Conservation (phyloP, 306 rosid species). For the Ochetophila trinervis region DNA sequence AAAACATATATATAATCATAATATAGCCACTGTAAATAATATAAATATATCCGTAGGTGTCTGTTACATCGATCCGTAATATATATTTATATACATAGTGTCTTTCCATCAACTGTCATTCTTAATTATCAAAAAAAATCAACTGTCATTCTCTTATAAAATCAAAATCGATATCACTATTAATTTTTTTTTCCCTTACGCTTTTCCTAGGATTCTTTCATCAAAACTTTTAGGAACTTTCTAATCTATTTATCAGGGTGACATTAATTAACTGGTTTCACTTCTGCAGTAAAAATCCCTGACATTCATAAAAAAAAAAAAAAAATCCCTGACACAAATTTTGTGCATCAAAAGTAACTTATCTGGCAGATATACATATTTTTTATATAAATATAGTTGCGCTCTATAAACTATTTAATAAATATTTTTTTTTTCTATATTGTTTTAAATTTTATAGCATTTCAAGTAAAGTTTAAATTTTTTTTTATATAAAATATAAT, state of each 20-base stretch:
- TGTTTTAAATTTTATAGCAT: no score
- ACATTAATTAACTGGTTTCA: constrained; percentile 14
- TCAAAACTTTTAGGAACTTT: constrained; percentile 34
- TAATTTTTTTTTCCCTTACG: constrained; percentile 25
- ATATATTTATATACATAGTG: constrained; percentile 15
- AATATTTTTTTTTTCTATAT: no score
- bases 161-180: constrained; percentile 36
- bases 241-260: constrained; percentile 27
- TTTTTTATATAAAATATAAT: no score
- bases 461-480: no score
- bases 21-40: constrained; percentile 24
- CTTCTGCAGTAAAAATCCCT: constrained; percentile 13
- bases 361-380: no score
- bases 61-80: constrained; percentile 1
- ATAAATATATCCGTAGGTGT: constrained; percentile 15
- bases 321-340: constrained; percentile 12
- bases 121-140: no score
- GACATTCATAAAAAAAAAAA: no score
- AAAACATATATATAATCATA: no score
- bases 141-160: constrained; percentile 44
- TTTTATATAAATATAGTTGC: no score
- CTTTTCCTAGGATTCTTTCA: constrained; percentile 42
- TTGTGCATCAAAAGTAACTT: neutral
- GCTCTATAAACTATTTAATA: no score
- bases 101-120: constrained; percentile 37